These are phyloP conservation scores for Voacanga thouarsii DNA, from an alignment of 257 asterid genomes.

Conservation along the genomic window DNA sequence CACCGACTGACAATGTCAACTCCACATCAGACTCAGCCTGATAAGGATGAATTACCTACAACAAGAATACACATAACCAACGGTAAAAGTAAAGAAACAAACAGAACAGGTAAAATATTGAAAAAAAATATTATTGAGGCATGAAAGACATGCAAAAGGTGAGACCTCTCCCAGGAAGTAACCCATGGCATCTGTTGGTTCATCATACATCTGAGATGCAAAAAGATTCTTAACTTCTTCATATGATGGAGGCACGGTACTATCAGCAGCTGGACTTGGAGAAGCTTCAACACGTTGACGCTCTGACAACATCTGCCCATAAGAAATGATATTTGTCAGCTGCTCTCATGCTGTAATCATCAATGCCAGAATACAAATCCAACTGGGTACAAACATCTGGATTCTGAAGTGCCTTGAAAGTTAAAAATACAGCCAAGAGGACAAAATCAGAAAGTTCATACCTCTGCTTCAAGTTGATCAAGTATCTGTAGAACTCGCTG, in stretches of 20 bases:
- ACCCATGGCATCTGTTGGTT: conserved; percentile 41
- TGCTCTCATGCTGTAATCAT: not conserved
- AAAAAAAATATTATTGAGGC: not conserved
- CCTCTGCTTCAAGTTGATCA: conserved; percentile 74
- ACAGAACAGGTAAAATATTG: not conserved
- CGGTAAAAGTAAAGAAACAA: conserved; percentile 10
- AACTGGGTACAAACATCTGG: not conserved
- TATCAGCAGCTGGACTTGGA: conserved; percentile 29
- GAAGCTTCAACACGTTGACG: conserved; percentile 46
- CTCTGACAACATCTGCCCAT: conserved; percentile 54
- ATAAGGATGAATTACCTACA: conserved; percentile 65
- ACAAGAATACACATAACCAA: conserved; percentile 4
- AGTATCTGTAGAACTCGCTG: conserved; percentile 54
- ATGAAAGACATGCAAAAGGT: not conserved
- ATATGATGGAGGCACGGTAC: conserved; percentile 33
- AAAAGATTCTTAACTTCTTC: conserved; percentile 30
- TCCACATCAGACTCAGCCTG: conserved; percentile 65
- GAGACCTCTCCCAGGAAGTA: conserved; percentile 75
- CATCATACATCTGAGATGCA: conserved; percentile 34
- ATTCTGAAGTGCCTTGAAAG: not conserved
- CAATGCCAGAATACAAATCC: not conserved
- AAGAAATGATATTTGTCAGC: conserved; percentile 13
- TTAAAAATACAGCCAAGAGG: not conserved
- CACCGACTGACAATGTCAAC: conserved; percentile 59
- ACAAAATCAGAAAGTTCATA: conserved; percentile 16